These are phyloP conservation scores for Chalciporus chontae DNA, from an alignment of 768 basidiomycete genomes.

Conservation along the genomic window DNA sequence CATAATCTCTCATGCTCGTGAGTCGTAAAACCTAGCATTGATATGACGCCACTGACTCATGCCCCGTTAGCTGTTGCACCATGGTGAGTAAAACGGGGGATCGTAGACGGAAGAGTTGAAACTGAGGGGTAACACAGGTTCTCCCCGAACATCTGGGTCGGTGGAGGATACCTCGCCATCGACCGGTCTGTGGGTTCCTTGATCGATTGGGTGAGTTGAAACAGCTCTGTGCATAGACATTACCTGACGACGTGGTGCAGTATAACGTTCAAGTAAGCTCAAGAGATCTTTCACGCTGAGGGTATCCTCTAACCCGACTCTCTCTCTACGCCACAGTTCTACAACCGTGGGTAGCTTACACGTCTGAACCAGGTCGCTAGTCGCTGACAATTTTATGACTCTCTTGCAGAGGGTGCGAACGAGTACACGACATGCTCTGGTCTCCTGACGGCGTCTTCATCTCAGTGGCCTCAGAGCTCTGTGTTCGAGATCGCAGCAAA, in stretches of 20 bases:
- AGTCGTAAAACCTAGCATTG: slow-evolving; percentile 3
- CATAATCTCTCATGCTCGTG: slow-evolving; percentile 32
- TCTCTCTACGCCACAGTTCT: slow-evolving; percentile 15
- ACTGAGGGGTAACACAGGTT: slow-evolving; percentile 11
- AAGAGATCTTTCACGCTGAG: neutral
- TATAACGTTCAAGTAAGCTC: slow-evolving; percentile 38
- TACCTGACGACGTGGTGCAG: neutral
- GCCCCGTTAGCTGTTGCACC: slow-evolving; percentile 1
- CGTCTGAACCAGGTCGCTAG: neutral
- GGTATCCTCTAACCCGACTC: neutral
- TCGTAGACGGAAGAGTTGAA: slow-evolving; percentile 20
- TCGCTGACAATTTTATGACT: neutral
- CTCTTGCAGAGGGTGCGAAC: slow-evolving; percentile 29
- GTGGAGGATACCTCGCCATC: slow-evolving; percentile 36
- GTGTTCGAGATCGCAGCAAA: slow-evolving; percentile 48
- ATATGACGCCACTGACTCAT: neutral
- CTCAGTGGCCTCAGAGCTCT: slow-evolving; percentile 39
- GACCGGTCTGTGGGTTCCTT: slow-evolving; percentile 37
- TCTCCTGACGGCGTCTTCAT: slow-evolving; percentile 39
- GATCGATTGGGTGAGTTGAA: slow-evolving; percentile 41
- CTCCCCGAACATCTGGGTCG: slow-evolving; percentile 16
- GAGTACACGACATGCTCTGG: slow-evolving; percentile 39
- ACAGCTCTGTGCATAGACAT: no score
- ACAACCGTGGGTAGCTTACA: slow-evolving; percentile 21
- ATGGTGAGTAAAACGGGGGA: neutral